A percentile compares a stretch with the other conserved stretches of the same genome.
phyloP scores from a whole-genome alignment of 2,329 filamentous ascomycete genomes.

The Xylaria digitata region DNA sequence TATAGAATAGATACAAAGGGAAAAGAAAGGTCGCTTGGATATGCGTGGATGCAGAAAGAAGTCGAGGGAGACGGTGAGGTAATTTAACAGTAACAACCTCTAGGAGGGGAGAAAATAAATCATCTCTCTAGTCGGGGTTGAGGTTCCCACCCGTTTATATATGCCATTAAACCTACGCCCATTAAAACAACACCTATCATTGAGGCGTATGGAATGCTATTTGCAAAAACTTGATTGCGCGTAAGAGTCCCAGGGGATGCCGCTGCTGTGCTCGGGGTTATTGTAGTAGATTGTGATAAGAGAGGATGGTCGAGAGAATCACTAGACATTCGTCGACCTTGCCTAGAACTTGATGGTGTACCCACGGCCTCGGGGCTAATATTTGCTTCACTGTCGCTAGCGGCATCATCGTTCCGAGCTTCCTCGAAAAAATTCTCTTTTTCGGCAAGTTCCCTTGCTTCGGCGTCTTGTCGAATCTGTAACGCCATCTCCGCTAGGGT shows the following conservation, averaged over 20 bases:
- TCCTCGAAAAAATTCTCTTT: slow-evolving; percentile 55
- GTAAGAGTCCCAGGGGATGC: slow-evolving; percentile 54
- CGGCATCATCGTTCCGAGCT: slow-evolving; percentile 26
- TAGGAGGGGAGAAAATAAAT: not conserved
- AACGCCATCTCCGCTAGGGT: slow-evolving; percentile 89
- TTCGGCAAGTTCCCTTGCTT: slow-evolving; percentile 60
- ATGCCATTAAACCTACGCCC: slow-evolving; percentile 86
- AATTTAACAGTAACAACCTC: not conserved
- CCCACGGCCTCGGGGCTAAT: slow-evolving; percentile 36
- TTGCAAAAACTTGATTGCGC: slow-evolving; percentile 60
- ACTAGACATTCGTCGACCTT: slow-evolving; percentile 45
- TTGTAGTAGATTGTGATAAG: slow-evolving; percentile 62
- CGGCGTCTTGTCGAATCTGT: slow-evolving; percentile 78
- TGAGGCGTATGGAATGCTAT: slow-evolving; percentile 79
- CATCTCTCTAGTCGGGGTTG: slow-evolving; percentile 51
- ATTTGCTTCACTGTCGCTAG: slow-evolving; percentile 44
- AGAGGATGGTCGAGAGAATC: slow-evolving; percentile 56
- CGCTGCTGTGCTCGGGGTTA: slow-evolving; percentile 57
- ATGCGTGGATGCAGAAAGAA: slow-evolving; percentile 28
- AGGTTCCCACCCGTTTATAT: slow-evolving; percentile 83
- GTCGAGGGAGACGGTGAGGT: not conserved
- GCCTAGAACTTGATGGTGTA: slow-evolving; percentile 42
- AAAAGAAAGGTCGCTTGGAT: slow-evolving; percentile 39
- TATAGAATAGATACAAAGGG: slow-evolving; percentile 48
- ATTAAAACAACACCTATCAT: slow-evolving; percentile 85